Evolutionary conservation across 345 rosid genomes (phyloP), one percentile per base, ranked within the genome.

Genomic region (Aegle marmelos): DNA sequence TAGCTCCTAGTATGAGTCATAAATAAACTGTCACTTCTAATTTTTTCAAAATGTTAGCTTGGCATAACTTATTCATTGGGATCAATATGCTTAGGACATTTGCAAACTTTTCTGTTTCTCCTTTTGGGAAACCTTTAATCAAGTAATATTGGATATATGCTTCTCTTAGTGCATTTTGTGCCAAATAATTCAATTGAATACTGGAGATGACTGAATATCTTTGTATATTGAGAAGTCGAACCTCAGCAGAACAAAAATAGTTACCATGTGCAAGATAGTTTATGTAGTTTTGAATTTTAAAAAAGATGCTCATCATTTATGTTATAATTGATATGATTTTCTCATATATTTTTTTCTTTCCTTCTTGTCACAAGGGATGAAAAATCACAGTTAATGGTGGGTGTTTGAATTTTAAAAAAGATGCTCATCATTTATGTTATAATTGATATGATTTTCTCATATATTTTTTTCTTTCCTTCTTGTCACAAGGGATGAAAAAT

Each of bases 361-460:
- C 9, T 53, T 72, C 39, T 68, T 68, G 84, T 74, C n/a, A 8
- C 50, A 56, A 91, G 97, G 87, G 98, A 97, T 79, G 98, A 97
- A 77, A 97, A 94, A 84, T 97, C 99, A 16, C 99, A 94, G 68
- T 82, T 97, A 70, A 59, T 89, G 93, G 99, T 97, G 58, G 98
- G 99, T 16, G 91, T 94, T n/a, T n/a, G n/a, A n/a, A n/a, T n/a
- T n/a, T n/a, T n/a, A n/a, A n/a, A n/a, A n/a, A 53, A 8, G 39
- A 58, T 37, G 8, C 8, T 14, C 45, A 39, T 19, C 39, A 7
- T 4, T 37, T 25, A 61, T 25, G 22, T 60, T 7, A 27, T 60
- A 70, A 37, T 53, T 63, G 16, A 59, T 45, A 28, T 21, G 19
- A 76, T 14, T 68, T 33, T 27, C 61, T 78, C 61, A 31, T 37